A percentile compares a stretch with the other conserved stretches of the same genome.
These are phyloP conservation scores for Phyllosticta citriasiana DNA, from an alignment of 2,329 filamentous ascomycete species.

Conservation along the genomic window DNA sequence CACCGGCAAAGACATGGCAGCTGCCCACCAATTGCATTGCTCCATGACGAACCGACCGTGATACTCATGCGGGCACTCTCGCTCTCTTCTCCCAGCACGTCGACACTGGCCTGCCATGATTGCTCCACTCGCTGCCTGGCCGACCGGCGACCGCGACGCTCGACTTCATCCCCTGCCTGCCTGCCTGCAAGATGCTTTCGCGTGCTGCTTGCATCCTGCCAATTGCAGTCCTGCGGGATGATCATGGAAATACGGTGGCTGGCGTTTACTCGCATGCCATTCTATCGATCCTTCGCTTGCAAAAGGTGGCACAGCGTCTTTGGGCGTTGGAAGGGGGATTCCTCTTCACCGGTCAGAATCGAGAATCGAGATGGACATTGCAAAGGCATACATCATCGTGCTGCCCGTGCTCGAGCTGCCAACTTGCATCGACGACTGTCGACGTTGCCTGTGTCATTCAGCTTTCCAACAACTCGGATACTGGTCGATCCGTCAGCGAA, in stretches of 20 bases:
- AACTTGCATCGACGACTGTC: neutral
- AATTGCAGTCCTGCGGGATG: neutral
- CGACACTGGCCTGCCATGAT: neutral
- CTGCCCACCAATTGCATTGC: neutral
- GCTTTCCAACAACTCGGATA: neutral
- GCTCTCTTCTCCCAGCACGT: slow-evolving; percentile 7
- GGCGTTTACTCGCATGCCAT: slow-evolving; percentile 9
- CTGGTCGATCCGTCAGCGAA: neutral
- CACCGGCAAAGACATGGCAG: neutral
- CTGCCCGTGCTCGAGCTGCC: neutral
- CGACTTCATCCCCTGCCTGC: neutral
- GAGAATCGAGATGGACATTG: neutral
- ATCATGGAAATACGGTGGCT: slow-evolving; percentile 4
- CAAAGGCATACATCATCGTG: neutral
- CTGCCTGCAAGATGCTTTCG: neutral
- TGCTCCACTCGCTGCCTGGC: neutral
- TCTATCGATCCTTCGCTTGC: slow-evolving; percentile 9
- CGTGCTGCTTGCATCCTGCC: slow-evolving; percentile 1
- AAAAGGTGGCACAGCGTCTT: slow-evolving; percentile 5
- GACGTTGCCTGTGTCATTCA: neutral
- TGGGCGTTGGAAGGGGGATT: slow-evolving; percentile 4
- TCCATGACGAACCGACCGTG: neutral
- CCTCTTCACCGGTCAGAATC: slow-evolving; percentile 4
- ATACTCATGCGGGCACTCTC: slow-evolving; percentile 7
- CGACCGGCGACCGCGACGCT: neutral